Conservation (phyloP, 2,329 filamentous ascomycete species). For the Trichoderma sp. region DNA sequence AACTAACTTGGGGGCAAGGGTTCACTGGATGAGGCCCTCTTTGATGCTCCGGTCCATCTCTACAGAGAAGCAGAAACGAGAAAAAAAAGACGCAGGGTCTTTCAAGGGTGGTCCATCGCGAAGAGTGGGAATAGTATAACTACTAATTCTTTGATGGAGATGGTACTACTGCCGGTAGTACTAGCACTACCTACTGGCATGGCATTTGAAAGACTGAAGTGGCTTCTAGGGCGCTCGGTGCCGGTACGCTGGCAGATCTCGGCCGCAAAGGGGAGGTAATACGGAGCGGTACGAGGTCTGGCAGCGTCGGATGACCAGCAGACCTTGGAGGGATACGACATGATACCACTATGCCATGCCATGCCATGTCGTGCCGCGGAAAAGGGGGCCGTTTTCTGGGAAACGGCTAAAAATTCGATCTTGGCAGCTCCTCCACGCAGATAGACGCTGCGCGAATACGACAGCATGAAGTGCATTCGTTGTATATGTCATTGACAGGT, state of each 20-base stretch:
- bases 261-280: slow-evolving; percentile 19
- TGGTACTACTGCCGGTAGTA: not conserved
- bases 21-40: not conserved
- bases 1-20: slow-evolving; percentile 1
- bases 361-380: slow-evolving; percentile 8
- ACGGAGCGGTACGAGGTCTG: slow-evolving; percentile 21
- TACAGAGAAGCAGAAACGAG: not conserved
- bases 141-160: not conserved
- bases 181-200: not conserved
- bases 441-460: not conserved
- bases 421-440: slow-evolving; percentile 10
- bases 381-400: slow-evolving; percentile 1
- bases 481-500: not conserved
- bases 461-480: not conserved
- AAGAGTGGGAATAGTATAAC: not conserved
- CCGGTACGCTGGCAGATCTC: slow-evolving; percentile 15
- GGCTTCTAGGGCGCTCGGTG: not conserved
- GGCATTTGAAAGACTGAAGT: not conserved
- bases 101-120: not conserved
- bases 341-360: slow-evolving; percentile 14
- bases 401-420: not conserved
- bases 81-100: slow-evolving; percentile 6
- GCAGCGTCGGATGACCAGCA: slow-evolving; percentile 18
- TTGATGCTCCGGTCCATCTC: slow-evolving; percentile 1
- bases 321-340: slow-evolving; percentile 17